A percentile compares a stretch with the other conserved stretches of the same genome.
phyloP scores from a whole-genome alignment of 202 grass and related monocot genomes.

The Dendrocalamus latiflorus region DNA sequence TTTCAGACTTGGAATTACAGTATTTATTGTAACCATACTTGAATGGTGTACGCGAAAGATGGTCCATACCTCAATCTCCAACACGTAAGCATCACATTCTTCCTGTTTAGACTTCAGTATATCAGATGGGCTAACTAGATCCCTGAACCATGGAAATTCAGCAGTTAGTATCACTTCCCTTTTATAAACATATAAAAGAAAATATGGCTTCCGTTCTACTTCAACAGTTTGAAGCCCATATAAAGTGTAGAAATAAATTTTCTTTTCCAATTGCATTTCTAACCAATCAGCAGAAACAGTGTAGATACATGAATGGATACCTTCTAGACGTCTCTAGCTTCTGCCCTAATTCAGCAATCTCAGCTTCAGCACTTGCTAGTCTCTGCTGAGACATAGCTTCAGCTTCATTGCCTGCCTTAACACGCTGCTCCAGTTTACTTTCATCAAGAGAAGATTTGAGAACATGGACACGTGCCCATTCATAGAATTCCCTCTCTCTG shows the following conservation, averaged over 20 bases:
- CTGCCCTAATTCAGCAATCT: slow-evolving; percentile 69
- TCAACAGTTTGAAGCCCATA: slow-evolving; percentile 20
- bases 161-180: slow-evolving; percentile 11
- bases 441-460: slow-evolving; percentile 83
- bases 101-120: slow-evolving; percentile 70
- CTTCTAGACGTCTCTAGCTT: slow-evolving; percentile 63
- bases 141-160: slow-evolving; percentile 45
- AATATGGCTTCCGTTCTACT: background rate
- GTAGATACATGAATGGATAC: slow-evolving; percentile 29
- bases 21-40: background rate
- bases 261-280: background rate
- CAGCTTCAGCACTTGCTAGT: slow-evolving; percentile 67
- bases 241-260: background rate
- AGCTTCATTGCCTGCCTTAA: slow-evolving; percentile 84
- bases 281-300: slow-evolving; percentile 8
- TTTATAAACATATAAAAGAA: slow-evolving; percentile 38
- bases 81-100: slow-evolving; percentile 65
- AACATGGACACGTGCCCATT: slow-evolving; percentile 59
- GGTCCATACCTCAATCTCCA: slow-evolving; percentile 67
- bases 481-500: slow-evolving; percentile 52
- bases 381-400: slow-evolving; percentile 82
- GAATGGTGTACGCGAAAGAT: slow-evolving; percentile 3
- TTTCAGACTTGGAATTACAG: slow-evolving; percentile 6
- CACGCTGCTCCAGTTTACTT: slow-evolving; percentile 70
- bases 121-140: slow-evolving; percentile 58